A percentile compares a stretch with the other conserved stretches of the same genome.
Conservation (phyloP, 495 filamentous ascomycete genomes). For the Terfezia claveryi region DNA sequence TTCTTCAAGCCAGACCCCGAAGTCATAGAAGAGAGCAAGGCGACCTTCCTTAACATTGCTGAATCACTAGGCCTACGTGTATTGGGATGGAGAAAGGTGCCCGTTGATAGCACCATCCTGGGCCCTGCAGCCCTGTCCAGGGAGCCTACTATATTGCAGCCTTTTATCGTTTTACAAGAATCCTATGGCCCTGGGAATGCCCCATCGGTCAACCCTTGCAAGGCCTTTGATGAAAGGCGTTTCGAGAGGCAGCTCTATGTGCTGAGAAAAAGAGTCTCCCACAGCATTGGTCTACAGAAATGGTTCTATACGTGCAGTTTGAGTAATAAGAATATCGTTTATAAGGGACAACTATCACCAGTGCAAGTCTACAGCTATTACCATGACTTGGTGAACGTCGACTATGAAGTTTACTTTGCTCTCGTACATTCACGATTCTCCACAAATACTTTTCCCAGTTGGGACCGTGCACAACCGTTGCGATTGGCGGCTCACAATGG, state of each 20-base stretch:
- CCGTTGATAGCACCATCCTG: slow-evolving; percentile 74
- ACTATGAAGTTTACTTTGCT: slow-evolving; percentile 95
- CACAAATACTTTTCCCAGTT: slow-evolving; percentile 97
- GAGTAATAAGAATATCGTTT: slow-evolving; percentile 97
- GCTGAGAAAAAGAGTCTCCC: slow-evolving; percentile 81
- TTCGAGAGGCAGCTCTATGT: slow-evolving; percentile 93
- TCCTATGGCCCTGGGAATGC: slow-evolving; percentile 71
- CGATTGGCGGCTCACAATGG: slow-evolving; percentile 98
- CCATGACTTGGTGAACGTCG: slow-evolving; percentile 87
- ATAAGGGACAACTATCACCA: slow-evolving; percentile 93
- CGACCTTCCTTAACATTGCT: slow-evolving; percentile 78
- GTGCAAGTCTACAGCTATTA: slow-evolving; percentile 99
- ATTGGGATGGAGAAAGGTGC: slow-evolving; percentile 91
- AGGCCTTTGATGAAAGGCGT: slow-evolving; percentile 56
- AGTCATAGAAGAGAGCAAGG: slow-evolving; percentile 65
- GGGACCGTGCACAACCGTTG: slow-evolving; percentile 93
- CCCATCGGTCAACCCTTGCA: slow-evolving; percentile 56
- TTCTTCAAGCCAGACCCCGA: slow-evolving; percentile 97
- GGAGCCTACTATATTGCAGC: slow-evolving; percentile 87
- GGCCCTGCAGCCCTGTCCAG: slow-evolving; percentile 83
- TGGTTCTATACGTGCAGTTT: slow-evolving; percentile 99
- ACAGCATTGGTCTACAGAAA: slow-evolving; percentile 84
- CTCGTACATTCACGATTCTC: slow-evolving; percentile 96
- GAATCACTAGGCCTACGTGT: slow-evolving; percentile 70
- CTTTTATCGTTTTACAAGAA: slow-evolving; percentile 74